Conservation (phyloP, 148 eudicot genomes). For the Vaccinium myrtillus region DNA sequence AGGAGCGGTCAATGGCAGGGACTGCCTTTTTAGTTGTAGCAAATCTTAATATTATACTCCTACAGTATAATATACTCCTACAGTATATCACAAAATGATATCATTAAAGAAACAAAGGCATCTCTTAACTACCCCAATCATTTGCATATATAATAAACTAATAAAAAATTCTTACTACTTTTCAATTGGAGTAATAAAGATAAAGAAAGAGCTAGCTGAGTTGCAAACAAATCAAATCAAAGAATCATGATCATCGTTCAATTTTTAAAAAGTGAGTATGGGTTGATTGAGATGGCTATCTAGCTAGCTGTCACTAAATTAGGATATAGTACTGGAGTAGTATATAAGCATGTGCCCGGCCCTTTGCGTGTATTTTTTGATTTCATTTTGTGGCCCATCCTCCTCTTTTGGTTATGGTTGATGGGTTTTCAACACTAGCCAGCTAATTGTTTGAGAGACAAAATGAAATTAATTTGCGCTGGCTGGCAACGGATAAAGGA, state of each 20-base stretch:
- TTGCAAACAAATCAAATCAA: background rate
- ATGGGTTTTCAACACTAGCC: background rate
- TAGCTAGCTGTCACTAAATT: background rate
- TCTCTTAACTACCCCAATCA: constrained; percentile 5
- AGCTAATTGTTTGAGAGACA: background rate
- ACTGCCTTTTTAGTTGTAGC: no score
- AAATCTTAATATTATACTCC: no score
- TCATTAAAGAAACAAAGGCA: background rate
- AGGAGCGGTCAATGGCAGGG: no score
- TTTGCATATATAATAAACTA: background rate
- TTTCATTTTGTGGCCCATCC: background rate
- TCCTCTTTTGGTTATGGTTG: background rate
- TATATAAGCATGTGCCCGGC: background rate
- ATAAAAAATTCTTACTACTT: background rate
- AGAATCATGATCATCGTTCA: background rate
- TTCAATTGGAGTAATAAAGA: background rate
- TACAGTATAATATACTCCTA: no score
- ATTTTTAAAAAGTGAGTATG: background rate
- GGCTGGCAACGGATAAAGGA: background rate
- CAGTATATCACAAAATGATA: background rate
- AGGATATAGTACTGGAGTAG: no score
- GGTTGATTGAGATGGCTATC: background rate
- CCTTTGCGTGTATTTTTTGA: background rate
- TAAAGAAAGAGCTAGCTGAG: background rate
- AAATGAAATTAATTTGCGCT: background rate